Base-by-base conservation (phyloP, 2,329 filamentous ascomycete genomes). In the Coniella vitis region DNA sequence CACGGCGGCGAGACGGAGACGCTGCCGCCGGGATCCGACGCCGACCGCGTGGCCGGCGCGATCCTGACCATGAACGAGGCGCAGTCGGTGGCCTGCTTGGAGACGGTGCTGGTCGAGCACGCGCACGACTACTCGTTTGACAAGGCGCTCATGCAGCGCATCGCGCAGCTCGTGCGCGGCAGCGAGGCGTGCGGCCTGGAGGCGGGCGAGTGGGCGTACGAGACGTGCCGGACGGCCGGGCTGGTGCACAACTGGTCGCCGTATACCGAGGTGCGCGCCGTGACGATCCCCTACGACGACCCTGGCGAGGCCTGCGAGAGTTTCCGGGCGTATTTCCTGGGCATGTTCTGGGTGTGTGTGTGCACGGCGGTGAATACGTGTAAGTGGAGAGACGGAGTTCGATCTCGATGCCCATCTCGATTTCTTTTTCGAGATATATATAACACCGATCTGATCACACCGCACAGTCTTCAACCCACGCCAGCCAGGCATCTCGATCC, bases 41-140 rank as follows among this genome's bases (percentile, higher is more conserved):
- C 51, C 7, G 42, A 46, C 34, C 47, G 51, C 19, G 42, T 53
- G 9, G 51, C 47, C 21, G 39, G 35, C 4, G 46, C 51, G 36
- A 37, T 53, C 17, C 40, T 53, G 31, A 49, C 51, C 38, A 34
- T 53, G 51, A 44, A 43, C 20, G 47, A 47, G 37, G 34, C 42
- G 14, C 41, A 49, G 38, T 34, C 51, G 1, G 34, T 45, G 20
- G 34, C 17, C 19, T 19, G 25, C 32, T 32, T 53, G 7, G 54
- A 34, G 39, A 25, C 49, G 7, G 36, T 60, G 13, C 52, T 61
- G 19, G 49, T 54, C 13, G 52, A 43, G 38, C 58, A 60, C 25
- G 49, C 54, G 37, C 54, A 59, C 16, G 60, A 62, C 54, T 62
- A 62, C 38, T 61, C 59, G 39, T 58, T 61, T 40, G 59, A 61